Evolutionary conservation across 495 filamentous ascomycete genomes (phyloP).

Genomic region (Amniculicola lignicola): DNA sequence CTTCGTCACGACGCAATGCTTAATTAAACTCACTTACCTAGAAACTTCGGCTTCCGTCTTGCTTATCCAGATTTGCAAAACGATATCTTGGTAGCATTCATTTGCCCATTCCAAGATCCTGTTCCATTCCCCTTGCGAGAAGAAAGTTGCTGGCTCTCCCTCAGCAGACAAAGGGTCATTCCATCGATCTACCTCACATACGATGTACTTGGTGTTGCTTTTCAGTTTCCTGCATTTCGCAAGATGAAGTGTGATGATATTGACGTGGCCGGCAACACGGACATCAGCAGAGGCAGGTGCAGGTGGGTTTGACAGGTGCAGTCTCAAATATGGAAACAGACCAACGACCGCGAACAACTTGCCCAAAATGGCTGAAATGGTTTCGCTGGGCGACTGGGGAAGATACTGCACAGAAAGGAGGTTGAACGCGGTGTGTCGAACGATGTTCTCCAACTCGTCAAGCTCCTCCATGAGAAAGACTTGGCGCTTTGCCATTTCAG

Average conservation of each 20-base stretch:
- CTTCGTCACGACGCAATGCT: no score
- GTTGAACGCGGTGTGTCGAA: neutral
- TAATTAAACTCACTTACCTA: no score
- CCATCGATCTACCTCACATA: no score
- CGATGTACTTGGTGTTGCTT: no score
- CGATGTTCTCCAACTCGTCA: neutral
- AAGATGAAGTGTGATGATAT: neutral
- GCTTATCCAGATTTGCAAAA: no score
- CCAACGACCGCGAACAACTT: neutral
- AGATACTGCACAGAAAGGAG: neutral
- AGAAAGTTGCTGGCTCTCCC: neutral
- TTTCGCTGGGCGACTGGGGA: neutral
- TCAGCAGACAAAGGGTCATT: neutral
- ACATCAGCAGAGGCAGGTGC: neutral
- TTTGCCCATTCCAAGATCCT: no score
- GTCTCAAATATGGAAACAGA: neutral
- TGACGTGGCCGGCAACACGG: neutral
- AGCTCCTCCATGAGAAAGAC: neutral
- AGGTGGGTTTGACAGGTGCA: neutral
- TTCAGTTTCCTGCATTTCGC: neutral
- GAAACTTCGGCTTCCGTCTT: no score
- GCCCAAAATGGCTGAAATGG: neutral
- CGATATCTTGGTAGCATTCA: no score
- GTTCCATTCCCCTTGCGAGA: no score
- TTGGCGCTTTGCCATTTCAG: constrained; percentile 7